Base-by-base conservation (phyloP, 345 rosid species). In the Eucalyptus pauciflora region DNA sequence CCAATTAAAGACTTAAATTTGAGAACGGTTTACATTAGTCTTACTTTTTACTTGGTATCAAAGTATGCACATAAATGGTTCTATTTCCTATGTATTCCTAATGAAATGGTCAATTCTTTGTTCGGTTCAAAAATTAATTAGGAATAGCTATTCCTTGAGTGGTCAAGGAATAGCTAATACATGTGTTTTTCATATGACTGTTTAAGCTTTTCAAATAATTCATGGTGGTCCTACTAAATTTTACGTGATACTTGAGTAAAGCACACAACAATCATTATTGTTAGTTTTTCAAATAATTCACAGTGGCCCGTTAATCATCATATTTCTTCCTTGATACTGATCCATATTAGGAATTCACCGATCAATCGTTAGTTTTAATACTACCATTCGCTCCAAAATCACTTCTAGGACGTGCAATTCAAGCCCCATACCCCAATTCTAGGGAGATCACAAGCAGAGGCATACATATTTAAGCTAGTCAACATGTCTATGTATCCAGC, bases 171-270 rank as follows among this genome's bases (percentile, higher is more conserved):
- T 64, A n/a, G 37, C 3, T n/a, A 64, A 64, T 64, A 29, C 2
- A 8, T 29, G 10, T 64, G 37, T 64, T 15, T 22, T 64, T 2
- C 71, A 29, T 64, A 64, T 29, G 71, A 64, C 18, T 15, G 18
- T 37, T 76, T 76, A 76, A 71, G 46, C 11, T 37, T 37, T 37
- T 10, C 24, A 6, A 76, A 76, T 37, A 76, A 3, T 37, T 10
- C 3, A 12, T 0, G 4, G 6, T 41, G 8, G 2, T 37, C 1
- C 3, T 22, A 0, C 27, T 18, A 10, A 76, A 76, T 76, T 31
- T 37, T 37, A 41, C 27, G 20, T 17, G 45, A 6, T 69, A 69
- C 33, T 11, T 4, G 2, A 76, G 27, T 41, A 37, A 20, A 37
- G 12, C 76, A 14, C 7, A 64, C 76, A 64, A 41, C 41, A 41